Evolutionary conservation across 2,329 filamentous ascomycete genomes (phyloP), one percentile per base, ranked within the genome.

Genomic region (Aspergillus unguis): DNA sequence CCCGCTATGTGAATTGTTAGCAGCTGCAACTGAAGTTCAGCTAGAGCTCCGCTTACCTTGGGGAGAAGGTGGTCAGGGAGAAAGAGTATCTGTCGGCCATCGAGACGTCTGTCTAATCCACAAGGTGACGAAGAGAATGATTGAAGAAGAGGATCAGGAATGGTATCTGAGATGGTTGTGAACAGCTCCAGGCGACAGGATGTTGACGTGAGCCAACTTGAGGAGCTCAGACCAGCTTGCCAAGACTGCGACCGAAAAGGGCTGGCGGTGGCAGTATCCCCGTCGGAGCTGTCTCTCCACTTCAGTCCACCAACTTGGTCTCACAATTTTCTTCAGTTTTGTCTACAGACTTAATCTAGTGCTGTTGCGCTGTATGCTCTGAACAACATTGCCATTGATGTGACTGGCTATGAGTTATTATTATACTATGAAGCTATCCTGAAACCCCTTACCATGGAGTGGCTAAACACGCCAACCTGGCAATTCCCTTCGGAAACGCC

Each of bases 11-110:
- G 52, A 44, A 57, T 54, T 63, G 71, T 84, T 75, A 83, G 78
- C 73, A 53, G 48, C 41, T 48, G 41, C 33, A 17, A 17, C 17
- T 17, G 28, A 32, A 11, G 32, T 11, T 53, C 48, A 38, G 42
- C 51, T 52, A 60, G 57, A 64, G 62, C 61, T 70, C 85, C 76
- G 55, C 63, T 60, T 69, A 70, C 94, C 92, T 99, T 74, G 94
- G 94, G 70, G 94, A 97, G 86, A 99, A 99, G 61, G 94, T 99
- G 60, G 94, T 99, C 73, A 99, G 84, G 55, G 94, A 99, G 85
- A 99, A 99, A 51, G 92, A 96, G 78, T 99, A 99, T 80, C 94
- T 84, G 77, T 99, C 94, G 70, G 94, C 92, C 92, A 99, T 99
- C 71, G 56, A 79, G 68, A 58, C 54, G 54, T 52, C 11, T 57